Evolutionary conservation across 1,284 basidiomycete genomes (phyloP).

Genomic region (Cryptococcus depauperatus): DNA sequence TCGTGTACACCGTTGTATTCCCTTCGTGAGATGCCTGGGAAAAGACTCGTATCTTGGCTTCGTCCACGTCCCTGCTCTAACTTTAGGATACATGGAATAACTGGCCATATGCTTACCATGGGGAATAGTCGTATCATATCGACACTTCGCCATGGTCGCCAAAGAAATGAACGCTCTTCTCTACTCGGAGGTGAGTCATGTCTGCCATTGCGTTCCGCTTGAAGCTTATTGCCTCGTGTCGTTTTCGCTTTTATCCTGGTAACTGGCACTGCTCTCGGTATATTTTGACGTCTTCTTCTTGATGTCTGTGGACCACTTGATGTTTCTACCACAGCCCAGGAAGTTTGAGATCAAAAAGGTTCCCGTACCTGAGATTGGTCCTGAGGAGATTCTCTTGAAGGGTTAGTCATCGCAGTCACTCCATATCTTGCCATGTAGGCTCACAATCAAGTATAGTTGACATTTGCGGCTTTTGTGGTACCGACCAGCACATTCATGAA

Average conservation of each 20-base stretch:
- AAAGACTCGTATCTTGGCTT: not conserved
- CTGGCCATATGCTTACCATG: too few species aligned
- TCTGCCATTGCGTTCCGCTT: not conserved
- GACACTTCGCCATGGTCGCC: conserved; percentile 19
- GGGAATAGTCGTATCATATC: too few species aligned
- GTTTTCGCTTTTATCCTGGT: not conserved
- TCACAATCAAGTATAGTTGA: conserved; percentile 25
- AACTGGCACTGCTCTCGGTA: not conserved
- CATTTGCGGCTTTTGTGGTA: conserved; percentile 60
- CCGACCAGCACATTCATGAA: conserved; percentile 63
- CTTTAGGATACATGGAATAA: not conserved
- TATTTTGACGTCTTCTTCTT: not conserved
- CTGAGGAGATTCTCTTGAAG: conserved; percentile 64
- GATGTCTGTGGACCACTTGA: not conserved
- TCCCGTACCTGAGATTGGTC: conserved; percentile 55
- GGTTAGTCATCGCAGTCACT: conserved; percentile 42
- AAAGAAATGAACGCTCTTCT: conserved; percentile 38
- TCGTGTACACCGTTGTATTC: too few species aligned
- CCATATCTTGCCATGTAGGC: not conserved
- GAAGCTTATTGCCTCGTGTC: not conserved
- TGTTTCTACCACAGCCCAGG: conserved; percentile 48
- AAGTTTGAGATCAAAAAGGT: conserved; percentile 58
- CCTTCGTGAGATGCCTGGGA: too few species aligned
- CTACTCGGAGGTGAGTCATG: conserved; percentile 32
- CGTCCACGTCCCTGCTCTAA: not conserved